Percentiles rank a stretch among this genome's conserved stretches.
Evolutionary conservation across 768 basidiomycete species (phyloP).

Genomic region (Rhodotorula babjevae): DNA sequence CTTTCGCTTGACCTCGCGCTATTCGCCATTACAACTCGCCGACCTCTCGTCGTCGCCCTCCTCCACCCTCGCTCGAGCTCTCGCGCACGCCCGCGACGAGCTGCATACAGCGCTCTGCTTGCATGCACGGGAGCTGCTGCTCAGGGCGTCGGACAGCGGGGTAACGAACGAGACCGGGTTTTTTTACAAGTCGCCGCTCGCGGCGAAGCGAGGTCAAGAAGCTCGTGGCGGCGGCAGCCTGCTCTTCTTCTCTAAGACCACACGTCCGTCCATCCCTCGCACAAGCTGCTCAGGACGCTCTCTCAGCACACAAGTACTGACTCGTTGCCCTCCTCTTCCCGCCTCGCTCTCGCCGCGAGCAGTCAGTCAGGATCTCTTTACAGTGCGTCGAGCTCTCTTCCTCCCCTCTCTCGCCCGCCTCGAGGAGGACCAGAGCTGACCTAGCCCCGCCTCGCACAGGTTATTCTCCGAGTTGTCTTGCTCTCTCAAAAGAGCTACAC

Average conservation of each 20-base stretch:
- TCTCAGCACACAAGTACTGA: background rate
- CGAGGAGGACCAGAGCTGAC: background rate
- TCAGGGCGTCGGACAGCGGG: background rate
- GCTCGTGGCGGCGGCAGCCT: background rate
- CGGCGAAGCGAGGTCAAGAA: background rate
- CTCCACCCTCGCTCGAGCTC: too few relatives aligned
- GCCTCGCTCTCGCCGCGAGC: background rate
- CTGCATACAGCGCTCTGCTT: too few relatives aligned
- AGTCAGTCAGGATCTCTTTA: conserved; percentile 28
- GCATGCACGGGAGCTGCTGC: too few relatives aligned
- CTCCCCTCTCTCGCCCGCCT: background rate
- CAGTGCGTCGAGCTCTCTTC: conserved; percentile 7
- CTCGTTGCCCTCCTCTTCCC: background rate
- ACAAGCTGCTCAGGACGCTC: background rate
- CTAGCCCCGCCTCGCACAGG: background rate
- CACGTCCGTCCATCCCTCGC: conserved; percentile 9
- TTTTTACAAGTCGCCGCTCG: background rate
- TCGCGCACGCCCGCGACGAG: too few relatives aligned
- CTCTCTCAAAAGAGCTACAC: conserved; percentile 10
- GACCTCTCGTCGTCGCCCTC: too few relatives aligned
- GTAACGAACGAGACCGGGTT: background rate
- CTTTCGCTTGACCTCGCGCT: too few relatives aligned
- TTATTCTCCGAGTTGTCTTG: conserved; percentile 16
- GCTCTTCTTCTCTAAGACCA: conserved; percentile 23
- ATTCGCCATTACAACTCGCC: too few relatives aligned